Base-by-base conservation (phyloP, 2,329 filamentous ascomycete genomes). In the Cryphonectria naterciae region DNA sequence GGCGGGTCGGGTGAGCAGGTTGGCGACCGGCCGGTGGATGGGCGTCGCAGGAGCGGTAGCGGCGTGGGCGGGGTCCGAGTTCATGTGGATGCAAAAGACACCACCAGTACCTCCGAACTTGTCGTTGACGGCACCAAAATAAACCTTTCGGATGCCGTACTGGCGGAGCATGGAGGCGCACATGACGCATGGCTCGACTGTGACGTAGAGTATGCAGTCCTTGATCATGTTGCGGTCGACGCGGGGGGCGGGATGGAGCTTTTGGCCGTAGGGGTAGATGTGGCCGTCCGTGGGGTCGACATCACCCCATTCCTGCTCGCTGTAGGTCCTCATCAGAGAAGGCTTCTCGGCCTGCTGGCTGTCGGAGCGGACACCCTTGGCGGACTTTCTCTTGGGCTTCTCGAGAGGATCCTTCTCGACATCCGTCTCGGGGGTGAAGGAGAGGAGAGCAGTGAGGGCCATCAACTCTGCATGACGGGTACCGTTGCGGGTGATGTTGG, bases 151-250 rank as follows among this genome's bases (percentile, higher is more conserved):
- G 80, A 99, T 94, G 19, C 90, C 89, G 74, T 97, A 91, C 81
- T 99, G 97, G 67, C 94, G 90, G 66, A 99, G 87, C 68, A 97
- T 89, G 8, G 94, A 97, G 17, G 96, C 96, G 79, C 96, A 99
- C 96, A 99, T 99, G 83, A 99, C 94, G 80, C 96, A 99, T 5
- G 96, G 96, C 82, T 99, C 97, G 68, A 99, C 95, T 0, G 96
- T 99, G 65, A 99, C 96, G 81, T 99, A 99, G 67, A 99, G 88
- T 13, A 90, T 92, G 75, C 87, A 87, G 74, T 95, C 88, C 54
- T 84, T 85, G 75, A 98, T 85, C 73, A 95, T 88, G 17, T 86
- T 87, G 46, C 89, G 87, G 68, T 91, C 87, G 74, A 96, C 87
- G 67, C 85, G 86, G 32, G 86, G 81, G 2, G 81, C 80, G 0